Base-by-base conservation (phyloP, 2,329 filamentous ascomycete species). In the Didymella sp. region DNA sequence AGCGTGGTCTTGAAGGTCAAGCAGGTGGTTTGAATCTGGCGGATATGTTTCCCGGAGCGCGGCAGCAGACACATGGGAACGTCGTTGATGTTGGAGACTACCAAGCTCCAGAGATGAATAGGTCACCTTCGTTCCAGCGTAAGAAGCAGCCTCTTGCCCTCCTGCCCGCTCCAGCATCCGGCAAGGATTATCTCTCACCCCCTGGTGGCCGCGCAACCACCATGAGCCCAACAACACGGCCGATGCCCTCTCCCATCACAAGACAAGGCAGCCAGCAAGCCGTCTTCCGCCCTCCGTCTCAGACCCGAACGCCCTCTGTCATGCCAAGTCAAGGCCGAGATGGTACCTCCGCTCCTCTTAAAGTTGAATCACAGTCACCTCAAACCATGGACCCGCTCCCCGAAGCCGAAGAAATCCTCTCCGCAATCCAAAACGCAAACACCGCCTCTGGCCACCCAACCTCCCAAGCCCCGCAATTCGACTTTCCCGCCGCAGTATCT, bases 1-100 rank as follows among this genome's bases (percentile, higher is more conserved):
- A 96, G 61, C 89, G 96, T 70, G 96, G 92, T 61, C 79, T 99
- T 46, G 93, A 97, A 73, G 91, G 93, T 31, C 89, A 94, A 67
- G 88, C 85, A 17, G 83, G 86, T 1, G 82, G 86, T 1, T 87
- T 91, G 70, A 94, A 91, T 70, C 85, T 98, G 38, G 87, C 90
- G 53, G 93, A 96, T 65, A 89, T 96, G 71, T 90, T 98, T 71
- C 87, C 88, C 4, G 89, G 87, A 63, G 85, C 90, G 56, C 81
- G 84, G 43, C 76, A 77, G 48, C 78, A 80, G 58, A 76, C 77
- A 13, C 84, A 84, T 63, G 83, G 85, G 19, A 86, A 84, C 64
- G 82, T 88, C 11, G 84, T 88, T 24, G 86, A 89, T 69, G 80
- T 87, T 40, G 82, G 80, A n/a, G 85, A 88, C 67, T 82, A 80